These are phyloP conservation scores for Bonia amplexicaulis DNA, from an alignment of 176 grass and related monocot genomes.

Conservation along the genomic window DNA sequence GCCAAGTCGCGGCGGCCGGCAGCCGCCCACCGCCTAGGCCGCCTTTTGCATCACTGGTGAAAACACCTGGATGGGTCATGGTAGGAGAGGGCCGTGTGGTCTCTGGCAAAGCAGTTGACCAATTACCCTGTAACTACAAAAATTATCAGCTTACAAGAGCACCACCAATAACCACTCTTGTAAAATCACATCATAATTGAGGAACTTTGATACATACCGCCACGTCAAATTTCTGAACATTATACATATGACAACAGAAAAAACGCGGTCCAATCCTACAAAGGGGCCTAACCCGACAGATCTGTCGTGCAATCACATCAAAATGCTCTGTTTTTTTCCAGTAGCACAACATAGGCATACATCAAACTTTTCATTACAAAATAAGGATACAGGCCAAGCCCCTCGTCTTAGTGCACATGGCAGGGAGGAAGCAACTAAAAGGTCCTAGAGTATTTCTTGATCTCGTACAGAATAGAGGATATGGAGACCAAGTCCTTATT, in stretches of 20 bases:
- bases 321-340: not conserved
- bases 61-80: too few species aligned
- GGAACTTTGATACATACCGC: not conserved
- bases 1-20: too few species aligned
- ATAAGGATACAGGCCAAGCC: constrained; percentile 4
- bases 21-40: too few species aligned
- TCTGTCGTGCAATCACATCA: not conserved
- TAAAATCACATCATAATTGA: not conserved
- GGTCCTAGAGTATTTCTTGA: constrained; percentile 94
- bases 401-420: constrained; percentile 35
- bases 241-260: not conserved
- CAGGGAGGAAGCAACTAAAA: constrained; percentile 48
- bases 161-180: not conserved
- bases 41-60: too few species aligned
- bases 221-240: not conserved
- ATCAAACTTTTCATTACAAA: constrained; percentile 1
- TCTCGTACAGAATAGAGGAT: constrained; percentile 92
- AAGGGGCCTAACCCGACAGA: not conserved
- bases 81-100: too few species aligned
- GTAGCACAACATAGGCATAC: not conserved
- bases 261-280: not conserved
- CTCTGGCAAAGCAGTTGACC: not conserved
- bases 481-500: constrained; percentile 96
- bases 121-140: not conserved
- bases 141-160: not conserved